Evolutionary conservation across 768 basidiomycete genomes (phyloP).

Genomic region (Amylocystis lapponica): DNA sequence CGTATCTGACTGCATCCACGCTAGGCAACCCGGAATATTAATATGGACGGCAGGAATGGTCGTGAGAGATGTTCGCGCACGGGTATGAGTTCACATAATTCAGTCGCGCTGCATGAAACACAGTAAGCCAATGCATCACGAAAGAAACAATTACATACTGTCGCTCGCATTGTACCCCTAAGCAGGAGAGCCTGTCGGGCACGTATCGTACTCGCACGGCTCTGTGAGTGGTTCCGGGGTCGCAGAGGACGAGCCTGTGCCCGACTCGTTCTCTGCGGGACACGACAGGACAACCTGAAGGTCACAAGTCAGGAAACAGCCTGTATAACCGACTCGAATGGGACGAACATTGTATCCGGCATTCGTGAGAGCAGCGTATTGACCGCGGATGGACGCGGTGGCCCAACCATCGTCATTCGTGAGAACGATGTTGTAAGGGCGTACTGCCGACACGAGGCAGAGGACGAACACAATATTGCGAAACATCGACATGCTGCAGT

Average conservation of each 20-base stretch:
- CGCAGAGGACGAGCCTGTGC: conserved; percentile 23
- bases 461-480: too few species aligned
- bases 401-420: conserved; percentile 32
- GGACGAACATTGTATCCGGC: conserved; percentile 22
- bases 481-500: too few species aligned
- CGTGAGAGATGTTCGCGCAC: conserved; percentile 10
- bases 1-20: conserved; percentile 32
- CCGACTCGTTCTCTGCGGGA: conserved; percentile 30
- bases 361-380: conserved; percentile 18
- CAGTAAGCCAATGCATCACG: not conserved
- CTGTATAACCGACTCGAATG: not conserved
- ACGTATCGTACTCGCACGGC: conserved; percentile 29
- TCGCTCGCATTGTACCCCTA: conserved; percentile 26
- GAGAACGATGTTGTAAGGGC: conserved; percentile 18
- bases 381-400: conserved; percentile 24
- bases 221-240: conserved; percentile 21
- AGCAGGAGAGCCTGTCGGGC: conserved; percentile 28
- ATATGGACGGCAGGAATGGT: not conserved
- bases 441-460: too few species aligned
- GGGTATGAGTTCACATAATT: conserved; percentile 34
- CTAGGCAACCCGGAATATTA: conserved; percentile 11
- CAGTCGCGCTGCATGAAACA: conserved; percentile 16
- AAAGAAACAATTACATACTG: conserved; percentile 20
- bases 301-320: too few species aligned
- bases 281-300: conserved; percentile 25